phyloP scores from a whole-genome alignment of 108 stramenopile genomes.

The Stephanodiscus minutulus region DNA sequence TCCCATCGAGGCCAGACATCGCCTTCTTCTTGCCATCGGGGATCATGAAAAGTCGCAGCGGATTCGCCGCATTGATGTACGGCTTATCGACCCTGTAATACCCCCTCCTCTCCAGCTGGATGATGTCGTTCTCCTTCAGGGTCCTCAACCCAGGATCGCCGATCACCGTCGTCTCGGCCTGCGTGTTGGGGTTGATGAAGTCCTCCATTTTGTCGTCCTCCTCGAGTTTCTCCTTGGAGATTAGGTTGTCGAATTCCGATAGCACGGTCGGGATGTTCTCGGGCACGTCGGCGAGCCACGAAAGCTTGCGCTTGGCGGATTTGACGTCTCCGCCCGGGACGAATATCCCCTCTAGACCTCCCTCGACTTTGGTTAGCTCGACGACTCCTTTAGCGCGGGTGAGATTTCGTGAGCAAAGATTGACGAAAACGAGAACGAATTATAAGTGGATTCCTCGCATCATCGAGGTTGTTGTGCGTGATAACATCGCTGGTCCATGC shows the following conservation, averaged over 20 bases:
- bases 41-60: slow-evolving; percentile 91
- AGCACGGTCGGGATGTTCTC: slow-evolving; percentile 61
- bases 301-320: slow-evolving; percentile 90
- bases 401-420: no score
- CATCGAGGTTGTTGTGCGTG: not conserved
- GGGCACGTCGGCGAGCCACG: slow-evolving; percentile 87
- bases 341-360: slow-evolving; percentile 72
- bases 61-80: slow-evolving; percentile 84
- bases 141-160: slow-evolving; percentile 85
- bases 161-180: slow-evolving; percentile 79
- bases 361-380: slow-evolving; percentile 85
- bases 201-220: slow-evolving; percentile 96
- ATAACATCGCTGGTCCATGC: not conserved
- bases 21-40: slow-evolving; percentile 97
- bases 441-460: not conserved
- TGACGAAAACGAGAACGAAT: no score
- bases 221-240: slow-evolving; percentile 93
- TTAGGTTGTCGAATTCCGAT: slow-evolving; percentile 96
- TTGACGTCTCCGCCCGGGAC: slow-evolving; percentile 92
- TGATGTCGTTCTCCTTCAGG: slow-evolving; percentile 86
- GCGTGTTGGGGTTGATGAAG: slow-evolving; percentile 89
- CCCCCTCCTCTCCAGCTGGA: slow-evolving; percentile 98
- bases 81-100: slow-evolving; percentile 93
- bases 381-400: slow-evolving; percentile 67
- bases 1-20: slow-evolving; percentile 90